Conservation (phyloP, 805 yeast species). For the Torulaspora franciscae region DNA sequence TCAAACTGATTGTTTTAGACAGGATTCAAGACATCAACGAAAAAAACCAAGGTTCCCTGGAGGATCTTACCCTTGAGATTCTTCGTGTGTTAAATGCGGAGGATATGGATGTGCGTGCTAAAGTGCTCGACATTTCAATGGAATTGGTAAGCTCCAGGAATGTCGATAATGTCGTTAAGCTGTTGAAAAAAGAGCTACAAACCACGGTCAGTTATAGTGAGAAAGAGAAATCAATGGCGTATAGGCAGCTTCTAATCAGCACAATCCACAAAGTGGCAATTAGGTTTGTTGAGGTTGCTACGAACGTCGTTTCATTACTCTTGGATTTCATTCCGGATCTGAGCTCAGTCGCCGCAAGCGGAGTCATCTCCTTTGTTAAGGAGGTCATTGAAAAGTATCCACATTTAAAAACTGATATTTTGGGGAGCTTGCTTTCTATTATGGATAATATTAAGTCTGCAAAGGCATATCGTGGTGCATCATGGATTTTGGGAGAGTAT, state of each 20-base stretch:
- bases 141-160: constrained; percentile 78
- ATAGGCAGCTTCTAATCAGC: constrained; percentile 80
- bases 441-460: constrained; percentile 73
- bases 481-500: constrained; percentile 97
- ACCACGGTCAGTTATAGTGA: constrained; percentile 57
- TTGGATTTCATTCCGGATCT: constrained; percentile 83
- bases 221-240: constrained; percentile 79
- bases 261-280: constrained; percentile 88
- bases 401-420: constrained; percentile 58
- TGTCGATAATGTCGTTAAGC: constrained; percentile 87
- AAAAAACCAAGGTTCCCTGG: constrained; percentile 74
- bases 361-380: constrained; percentile 85
- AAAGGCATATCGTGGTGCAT: constrained; percentile 85
- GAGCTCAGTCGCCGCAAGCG: constrained; percentile 79
- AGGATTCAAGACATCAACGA: constrained; percentile 72
- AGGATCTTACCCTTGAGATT: constrained; percentile 79
- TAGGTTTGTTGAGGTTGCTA: constrained; percentile 84
- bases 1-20: constrained; percentile 86
- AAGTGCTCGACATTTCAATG: constrained; percentile 81
- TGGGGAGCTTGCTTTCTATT: constrained; percentile 56
- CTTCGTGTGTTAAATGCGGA: constrained; percentile 81
- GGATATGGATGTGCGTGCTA: constrained; percentile 84
- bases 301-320: constrained; percentile 80
- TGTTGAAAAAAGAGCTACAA: constrained; percentile 86
- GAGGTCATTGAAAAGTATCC: constrained; percentile 93